Base-by-base conservation (phyloP, 1,139 yeast genomes). In the Geotrichum histeridarum region DNA sequence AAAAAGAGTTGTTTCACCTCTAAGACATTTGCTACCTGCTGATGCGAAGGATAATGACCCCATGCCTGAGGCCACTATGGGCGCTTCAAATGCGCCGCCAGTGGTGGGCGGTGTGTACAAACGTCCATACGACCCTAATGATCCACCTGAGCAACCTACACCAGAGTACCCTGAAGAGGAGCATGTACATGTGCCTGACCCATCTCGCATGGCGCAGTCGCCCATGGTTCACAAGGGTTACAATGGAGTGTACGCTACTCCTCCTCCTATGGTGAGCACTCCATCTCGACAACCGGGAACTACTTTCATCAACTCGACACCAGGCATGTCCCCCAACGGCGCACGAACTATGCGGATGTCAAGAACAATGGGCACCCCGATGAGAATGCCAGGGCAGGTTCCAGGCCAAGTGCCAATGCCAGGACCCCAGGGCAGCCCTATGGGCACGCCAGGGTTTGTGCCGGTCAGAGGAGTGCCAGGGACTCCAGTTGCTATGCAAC, bases 81-180 rank as follows among this genome's bases (percentile, higher is more conserved):
- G 95, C 9, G 82, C 78, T 27, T 80, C 88, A 51, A 84, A 86
- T 65, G 95, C 96, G 0, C 98, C 98, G 11, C 99, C 99, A 5
- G 70, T 89, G 41, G 81, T 86, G 37, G 99, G 99, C 31, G 94
- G 88, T 42, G 96, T 91, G 7, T 93, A 86, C 67, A 71, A 84
- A 58, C 80, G 94, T 56, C 86, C 88, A 0, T 81, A 83, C 42
- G 82, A 83, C 60, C 82, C 82, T 41, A 83, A 83, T 55, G 96
- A 89, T 66, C 82, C 67, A 73, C 85, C 55, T 76, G 88, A 69
- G 80, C 83, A 64, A 80, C 86, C 74, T 77, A 85, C 73, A 64
- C 80, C 66, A 63, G 77, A 51, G 65, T 74, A 63, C 73, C 79
- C 54, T 67, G 73, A 37, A n/a, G 18, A 12, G 39, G 39, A 37